These are phyloP conservation scores for Trichosanthes cucumerina DNA, from an alignment of 306 rosid genomes.

Conservation along the genomic window DNA sequence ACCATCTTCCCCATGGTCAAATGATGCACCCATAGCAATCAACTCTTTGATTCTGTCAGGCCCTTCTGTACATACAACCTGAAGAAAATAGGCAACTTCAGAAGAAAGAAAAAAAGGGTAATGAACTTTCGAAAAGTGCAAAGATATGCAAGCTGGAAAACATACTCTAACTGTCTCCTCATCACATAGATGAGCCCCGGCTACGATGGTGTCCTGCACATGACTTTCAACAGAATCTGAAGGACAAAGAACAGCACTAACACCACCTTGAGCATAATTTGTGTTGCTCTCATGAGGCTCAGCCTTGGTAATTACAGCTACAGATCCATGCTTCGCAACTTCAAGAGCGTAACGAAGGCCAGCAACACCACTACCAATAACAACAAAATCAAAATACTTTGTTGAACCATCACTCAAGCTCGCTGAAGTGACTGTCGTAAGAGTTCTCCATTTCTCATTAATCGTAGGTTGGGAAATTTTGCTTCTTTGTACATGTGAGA, in stretches of 20 bases:
- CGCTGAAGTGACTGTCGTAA: constrained; percentile 33
- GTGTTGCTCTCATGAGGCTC: constrained; percentile 98
- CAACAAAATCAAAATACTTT: constrained; percentile 63
- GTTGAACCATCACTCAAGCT: constrained; percentile 45
- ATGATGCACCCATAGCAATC: constrained; percentile 87
- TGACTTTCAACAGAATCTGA: constrained; percentile 95
- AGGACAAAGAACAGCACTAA: constrained; percentile 86
- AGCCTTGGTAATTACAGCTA: constrained; percentile 90
- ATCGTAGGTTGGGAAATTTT: constrained; percentile 23
- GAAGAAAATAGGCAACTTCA: constrained; percentile 11
- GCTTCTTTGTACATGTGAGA: constrained; percentile 31
- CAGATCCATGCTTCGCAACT: constrained; percentile 81
- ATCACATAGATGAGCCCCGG: constrained; percentile 89
- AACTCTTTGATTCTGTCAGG: constrained; percentile 87
- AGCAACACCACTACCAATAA: constrained; percentile 91
- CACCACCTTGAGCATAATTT: constrained; percentile 98
- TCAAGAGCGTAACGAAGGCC: constrained; percentile 94
- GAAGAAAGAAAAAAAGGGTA: not conserved
- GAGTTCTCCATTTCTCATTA: constrained; percentile 25
- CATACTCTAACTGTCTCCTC: constrained; percentile 90
- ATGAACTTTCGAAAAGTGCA: not conserved
- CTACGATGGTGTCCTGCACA: constrained; percentile 85
- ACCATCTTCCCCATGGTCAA: constrained; percentile 91
- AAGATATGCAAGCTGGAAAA: not conserved
- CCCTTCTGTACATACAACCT: constrained; percentile 99